Base-by-base conservation (phyloP, 352 stramenopile species). In the Blastocystis sp. region DNA sequence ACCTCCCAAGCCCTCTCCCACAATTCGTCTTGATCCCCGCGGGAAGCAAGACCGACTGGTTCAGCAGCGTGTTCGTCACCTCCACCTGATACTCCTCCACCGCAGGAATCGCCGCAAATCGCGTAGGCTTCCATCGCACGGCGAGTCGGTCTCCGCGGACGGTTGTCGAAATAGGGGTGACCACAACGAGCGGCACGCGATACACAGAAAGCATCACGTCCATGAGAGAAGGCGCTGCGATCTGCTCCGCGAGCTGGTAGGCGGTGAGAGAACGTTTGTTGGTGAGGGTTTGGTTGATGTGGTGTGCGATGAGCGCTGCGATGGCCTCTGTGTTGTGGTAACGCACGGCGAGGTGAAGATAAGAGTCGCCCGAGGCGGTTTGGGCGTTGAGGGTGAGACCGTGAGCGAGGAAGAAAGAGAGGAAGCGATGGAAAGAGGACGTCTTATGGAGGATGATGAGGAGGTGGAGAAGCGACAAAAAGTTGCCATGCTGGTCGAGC, bases 41-140 rank as follows among this genome's bases (percentile, higher is more conserved):
- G 2, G 23, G 40, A 17, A 81, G 71, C 17, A 48, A 23, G 23
- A 81, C 28, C 19, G 48, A 17, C 5, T 14, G 48, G 48, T 56
- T 56, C 5, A 7, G 48, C 48, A 56, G 48, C 14, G 14, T 7
- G 48, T 81, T 40, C 21, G 38, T 28, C 2, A 81, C 41, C 34
- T 48, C 45, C 17, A 81, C 71, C 11, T 79, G 28, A 34, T 34
- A 38, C 56, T 21, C 69, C 19, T 79, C 45, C 34, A 64, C 40
- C 56, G 56, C 69, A 21, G 34, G 60, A 62, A 79, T 28, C n/a
- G 56, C 28, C 34, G 14, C 5, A 7, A 56, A 56, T 56, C 48
- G 48, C 5, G 48, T 7, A 56, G 5, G 14, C 48, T 56, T 56
- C 48, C 48, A 56, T 56, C 48, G 5, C 5, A 56, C 48, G 48